Evolutionary conservation across 176 grass and related monocot species (phyloP).

Genomic region (Lolium multiflorum): DNA sequence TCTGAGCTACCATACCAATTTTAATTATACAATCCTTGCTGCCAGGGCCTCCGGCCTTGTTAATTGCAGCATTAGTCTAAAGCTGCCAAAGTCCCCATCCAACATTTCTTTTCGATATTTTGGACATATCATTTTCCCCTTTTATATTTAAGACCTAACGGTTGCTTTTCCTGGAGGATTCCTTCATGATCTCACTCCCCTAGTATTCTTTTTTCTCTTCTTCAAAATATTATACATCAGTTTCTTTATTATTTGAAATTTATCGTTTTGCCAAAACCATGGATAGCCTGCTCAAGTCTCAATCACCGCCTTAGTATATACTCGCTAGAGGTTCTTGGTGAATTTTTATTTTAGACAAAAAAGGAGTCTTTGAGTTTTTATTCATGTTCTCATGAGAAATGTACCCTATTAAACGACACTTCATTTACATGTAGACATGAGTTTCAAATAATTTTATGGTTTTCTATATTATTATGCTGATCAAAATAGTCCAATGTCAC

Average conservation of each 20-base stretch:
- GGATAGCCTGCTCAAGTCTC: no score
- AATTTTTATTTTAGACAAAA: not conserved
- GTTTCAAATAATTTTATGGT: not conserved
- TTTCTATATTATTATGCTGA: no score
- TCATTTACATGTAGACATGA: not conserved
- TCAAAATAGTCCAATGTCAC: not conserved
- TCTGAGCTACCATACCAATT: not conserved
- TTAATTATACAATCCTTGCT: not conserved
- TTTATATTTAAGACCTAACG: not conserved
- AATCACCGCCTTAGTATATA: not conserved
- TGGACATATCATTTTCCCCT: not conserved
- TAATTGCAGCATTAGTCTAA: conserved; percentile 21
- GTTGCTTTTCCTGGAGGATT: not conserved
- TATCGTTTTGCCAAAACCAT: no score
- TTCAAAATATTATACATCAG: not conserved
- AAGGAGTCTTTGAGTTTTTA: not conserved
- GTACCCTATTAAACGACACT: not conserved
- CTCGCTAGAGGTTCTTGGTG: not conserved
- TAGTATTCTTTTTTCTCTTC: not conserved
- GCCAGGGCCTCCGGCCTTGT: not conserved
- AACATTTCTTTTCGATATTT: not conserved
- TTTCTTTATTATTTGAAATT: not conserved
- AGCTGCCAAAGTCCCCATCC: not conserved
- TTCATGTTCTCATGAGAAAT: not conserved
- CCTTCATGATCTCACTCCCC: not conserved